phyloP scores from a whole-genome alignment of 176 grass and related monocot genomes.

The Canna indica region DNA sequence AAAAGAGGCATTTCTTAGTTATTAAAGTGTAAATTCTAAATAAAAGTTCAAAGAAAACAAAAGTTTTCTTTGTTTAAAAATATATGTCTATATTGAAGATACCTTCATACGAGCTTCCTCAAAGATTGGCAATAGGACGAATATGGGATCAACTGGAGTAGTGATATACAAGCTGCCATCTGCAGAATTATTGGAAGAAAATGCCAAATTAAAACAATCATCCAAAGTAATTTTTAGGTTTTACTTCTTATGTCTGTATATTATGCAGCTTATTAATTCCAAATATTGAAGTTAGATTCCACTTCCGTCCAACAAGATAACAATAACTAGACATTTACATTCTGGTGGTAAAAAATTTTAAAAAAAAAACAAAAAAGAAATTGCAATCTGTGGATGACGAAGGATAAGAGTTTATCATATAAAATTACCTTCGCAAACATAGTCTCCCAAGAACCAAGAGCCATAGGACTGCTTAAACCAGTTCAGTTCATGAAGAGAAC shows the following conservation, averaged over 20 bases:
- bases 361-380: neutral
- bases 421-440: constrained; percentile 73
- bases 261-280: neutral
- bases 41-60: neutral
- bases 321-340: neutral
- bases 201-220: constrained; percentile 5
- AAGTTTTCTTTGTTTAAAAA: constrained; percentile 5
- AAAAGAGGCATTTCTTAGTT: too few species aligned
- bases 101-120: constrained; percentile 70
- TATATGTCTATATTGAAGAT: constrained; percentile 16
- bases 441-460: constrained; percentile 92
- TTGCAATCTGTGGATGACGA: neutral
- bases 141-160: constrained; percentile 67
- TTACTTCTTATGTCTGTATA: neutral
- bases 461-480: constrained; percentile 89
- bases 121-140: constrained; percentile 69
- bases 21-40: neutral
- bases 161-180: constrained; percentile 86
- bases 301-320: neutral
- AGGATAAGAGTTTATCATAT: neutral
- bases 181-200: constrained; percentile 28
- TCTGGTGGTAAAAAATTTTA: neutral
- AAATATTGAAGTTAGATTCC: neutral
- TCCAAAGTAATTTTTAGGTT: neutral
- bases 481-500: constrained; percentile 61